Conservation (phyloP, 1,284 basidiomycete genomes). For the Thecaphora thlaspeos region DNA sequence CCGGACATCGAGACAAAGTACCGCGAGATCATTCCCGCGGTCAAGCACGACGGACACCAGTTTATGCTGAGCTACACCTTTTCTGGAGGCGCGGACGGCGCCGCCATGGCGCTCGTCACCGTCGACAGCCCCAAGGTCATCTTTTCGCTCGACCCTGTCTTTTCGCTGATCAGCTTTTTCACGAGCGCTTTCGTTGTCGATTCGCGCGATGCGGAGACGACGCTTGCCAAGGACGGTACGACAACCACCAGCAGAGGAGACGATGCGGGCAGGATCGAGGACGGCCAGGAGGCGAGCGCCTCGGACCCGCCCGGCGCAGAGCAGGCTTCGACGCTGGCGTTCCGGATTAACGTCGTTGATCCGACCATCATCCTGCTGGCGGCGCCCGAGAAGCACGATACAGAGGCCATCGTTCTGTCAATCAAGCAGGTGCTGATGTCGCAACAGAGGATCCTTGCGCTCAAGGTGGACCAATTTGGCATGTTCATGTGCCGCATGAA, state of each 20-base stretch:
- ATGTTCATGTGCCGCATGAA: constrained; percentile 93
- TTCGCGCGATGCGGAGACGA: constrained; percentile 3
- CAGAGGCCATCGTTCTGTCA: constrained; percentile 82
- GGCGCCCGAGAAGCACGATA: constrained; percentile 74
- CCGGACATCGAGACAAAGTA: constrained; percentile 76
- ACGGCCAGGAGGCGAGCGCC: neutral
- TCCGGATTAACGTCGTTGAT: constrained; percentile 87
- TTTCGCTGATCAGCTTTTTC: constrained; percentile 84
- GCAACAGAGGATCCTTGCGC: constrained; percentile 83
- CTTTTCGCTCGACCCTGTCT: constrained; percentile 88
- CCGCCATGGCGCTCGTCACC: constrained; percentile 76
- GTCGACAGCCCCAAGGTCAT: constrained; percentile 92
- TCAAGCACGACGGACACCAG: constrained; percentile 84
- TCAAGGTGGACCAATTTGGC: constrained; percentile 79
- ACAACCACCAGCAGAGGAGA: neutral
- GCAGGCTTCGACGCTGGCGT: constrained; percentile 59
- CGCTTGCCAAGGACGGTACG: neutral
- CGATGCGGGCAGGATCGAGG: neutral
- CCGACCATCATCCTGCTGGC: constrained; percentile 87
- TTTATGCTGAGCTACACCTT: constrained; percentile 90
- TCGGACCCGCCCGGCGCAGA: neutral
- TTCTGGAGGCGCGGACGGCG: constrained; percentile 64
- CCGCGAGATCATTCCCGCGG: constrained; percentile 91
- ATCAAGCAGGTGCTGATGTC: constrained; percentile 85
- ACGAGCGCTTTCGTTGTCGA: constrained; percentile 64